Conservation (phyloP, 2,329 filamentous ascomycete genomes). For the Beauveria australis region DNA sequence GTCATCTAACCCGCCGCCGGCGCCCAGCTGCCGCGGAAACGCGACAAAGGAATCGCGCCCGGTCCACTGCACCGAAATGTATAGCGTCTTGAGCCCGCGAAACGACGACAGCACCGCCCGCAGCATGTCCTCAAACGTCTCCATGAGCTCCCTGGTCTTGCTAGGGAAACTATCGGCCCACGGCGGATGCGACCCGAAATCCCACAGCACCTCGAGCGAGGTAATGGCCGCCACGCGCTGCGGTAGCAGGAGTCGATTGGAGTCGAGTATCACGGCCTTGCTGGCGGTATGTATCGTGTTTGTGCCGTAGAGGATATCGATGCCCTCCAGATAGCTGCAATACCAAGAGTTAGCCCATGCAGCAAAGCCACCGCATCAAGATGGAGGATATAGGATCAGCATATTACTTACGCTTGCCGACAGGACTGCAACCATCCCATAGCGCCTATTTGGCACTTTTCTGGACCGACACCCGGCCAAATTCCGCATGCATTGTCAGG, state of each 20-base stretch:
- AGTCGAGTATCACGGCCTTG: slow-evolving; percentile 14
- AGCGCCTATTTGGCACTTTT: slow-evolving; percentile 18
- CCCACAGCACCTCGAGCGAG: slow-evolving; percentile 20
- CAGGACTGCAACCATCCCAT: slow-evolving; percentile 25
- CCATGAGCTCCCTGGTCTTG: slow-evolving; percentile 1
- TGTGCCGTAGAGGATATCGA: slow-evolving; percentile 22
- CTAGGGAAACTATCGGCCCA: slow-evolving; percentile 11
- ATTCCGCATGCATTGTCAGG: slow-evolving; percentile 13
- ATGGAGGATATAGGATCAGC: background rate
- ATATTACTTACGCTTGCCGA: slow-evolving; percentile 19
- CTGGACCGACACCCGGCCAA: slow-evolving; percentile 16
- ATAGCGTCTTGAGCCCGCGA: slow-evolving; percentile 11
- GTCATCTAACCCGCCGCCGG: background rate
- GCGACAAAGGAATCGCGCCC: background rate
- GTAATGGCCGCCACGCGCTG: slow-evolving; percentile 17
- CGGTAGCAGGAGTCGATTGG: slow-evolving; percentile 15
- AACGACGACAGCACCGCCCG: slow-evolving; percentile 13
- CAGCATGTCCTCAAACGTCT: slow-evolving; percentile 15
- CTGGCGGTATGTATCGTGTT: slow-evolving; percentile 21
- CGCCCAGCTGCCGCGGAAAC: background rate
- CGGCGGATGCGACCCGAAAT: slow-evolving; percentile 12
- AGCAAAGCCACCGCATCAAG: background rate
- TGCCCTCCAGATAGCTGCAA: slow-evolving; percentile 21
- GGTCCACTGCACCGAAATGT: slow-evolving; percentile 15
- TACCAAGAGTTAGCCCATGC: background rate